Percentiles rank a stretch among this genome's conserved stretches.
Evolutionary conservation across 805 yeast species (phyloP).

Genomic region (Priceomyces melissophilus): DNA sequence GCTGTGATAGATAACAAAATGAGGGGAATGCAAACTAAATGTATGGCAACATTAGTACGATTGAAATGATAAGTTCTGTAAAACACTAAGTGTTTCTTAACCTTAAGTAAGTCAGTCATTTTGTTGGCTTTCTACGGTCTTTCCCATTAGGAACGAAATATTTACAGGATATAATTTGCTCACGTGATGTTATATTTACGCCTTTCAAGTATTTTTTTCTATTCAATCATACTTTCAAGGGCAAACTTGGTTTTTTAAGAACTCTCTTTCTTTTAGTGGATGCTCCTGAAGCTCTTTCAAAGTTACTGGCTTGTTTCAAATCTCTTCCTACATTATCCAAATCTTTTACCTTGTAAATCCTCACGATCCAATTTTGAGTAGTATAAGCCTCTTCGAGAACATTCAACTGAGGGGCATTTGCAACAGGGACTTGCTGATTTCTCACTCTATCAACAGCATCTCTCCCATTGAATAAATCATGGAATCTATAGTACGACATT

Average conservation of each 20-base stretch:
- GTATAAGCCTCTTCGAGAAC: slow-evolving; percentile 93
- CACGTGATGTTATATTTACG: too few relatives aligned
- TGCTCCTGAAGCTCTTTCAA: slow-evolving; percentile 39
- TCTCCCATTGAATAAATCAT: slow-evolving; percentile 61
- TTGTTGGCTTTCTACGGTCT: too few relatives aligned
- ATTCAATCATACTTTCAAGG: slow-evolving; percentile 39
- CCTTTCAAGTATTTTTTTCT: too few relatives aligned
- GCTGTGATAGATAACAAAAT: slow-evolving; percentile 58
- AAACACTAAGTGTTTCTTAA: slow-evolving; percentile 36
- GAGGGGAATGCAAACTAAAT: slow-evolving; percentile 74
- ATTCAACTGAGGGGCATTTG: slow-evolving; percentile 52
- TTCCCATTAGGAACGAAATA: too few relatives aligned
- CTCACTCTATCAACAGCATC: slow-evolving; percentile 84
- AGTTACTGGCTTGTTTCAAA: slow-evolving; percentile 52
- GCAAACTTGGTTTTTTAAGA: slow-evolving; percentile 54
- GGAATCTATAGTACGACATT: slow-evolving; percentile 85
- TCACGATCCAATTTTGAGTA: slow-evolving; percentile 92
- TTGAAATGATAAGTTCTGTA: slow-evolving; percentile 49
- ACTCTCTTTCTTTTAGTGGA: slow-evolving; percentile 38
- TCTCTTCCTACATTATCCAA: slow-evolving; percentile 84
- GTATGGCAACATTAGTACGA: slow-evolving; percentile 69
- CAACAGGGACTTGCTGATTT: slow-evolving; percentile 63
- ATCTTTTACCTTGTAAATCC: slow-evolving; percentile 89
- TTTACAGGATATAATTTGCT: too few relatives aligned
- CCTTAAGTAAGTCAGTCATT: slow-evolving; percentile 34